A percentile compares a stretch with the other conserved stretches of the same genome.
Conservation (phyloP, 1,284 basidiomycete genomes). For the Moniliella sp. region DNA sequence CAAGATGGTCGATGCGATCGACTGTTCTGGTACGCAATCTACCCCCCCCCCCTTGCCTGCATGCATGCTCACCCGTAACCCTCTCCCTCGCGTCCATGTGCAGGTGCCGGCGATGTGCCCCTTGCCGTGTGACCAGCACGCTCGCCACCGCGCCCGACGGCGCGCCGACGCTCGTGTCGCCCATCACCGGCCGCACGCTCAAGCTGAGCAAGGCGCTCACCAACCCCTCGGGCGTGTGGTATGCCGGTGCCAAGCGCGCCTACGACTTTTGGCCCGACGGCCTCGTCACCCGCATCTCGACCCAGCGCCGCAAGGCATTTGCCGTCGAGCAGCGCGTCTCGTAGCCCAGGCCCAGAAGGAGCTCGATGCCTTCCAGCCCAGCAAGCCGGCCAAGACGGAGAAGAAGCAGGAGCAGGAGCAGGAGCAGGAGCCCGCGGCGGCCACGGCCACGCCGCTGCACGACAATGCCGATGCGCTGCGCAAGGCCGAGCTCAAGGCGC, state of each 20-base stretch:
- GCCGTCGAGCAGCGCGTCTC: slow-evolving; percentile 24
- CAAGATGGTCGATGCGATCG: slow-evolving; percentile 34
- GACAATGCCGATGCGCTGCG: slow-evolving; percentile 6
- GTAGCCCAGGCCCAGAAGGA: slow-evolving; percentile 17
- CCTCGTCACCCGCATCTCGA: slow-evolving; percentile 23
- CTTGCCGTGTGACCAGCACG: background rate
- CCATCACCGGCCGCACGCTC: slow-evolving; percentile 24
- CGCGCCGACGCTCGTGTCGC: slow-evolving; percentile 20
- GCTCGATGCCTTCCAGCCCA: slow-evolving; percentile 9
- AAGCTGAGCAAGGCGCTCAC: slow-evolving; percentile 9
- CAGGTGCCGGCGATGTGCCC: background rate
- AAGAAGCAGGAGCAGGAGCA: slow-evolving; percentile 1
- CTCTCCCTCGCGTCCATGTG: background rate
- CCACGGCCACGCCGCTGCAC: slow-evolving; percentile 1
- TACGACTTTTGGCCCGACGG: slow-evolving; percentile 33
- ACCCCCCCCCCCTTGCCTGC: background rate
- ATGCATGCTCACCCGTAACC: background rate
- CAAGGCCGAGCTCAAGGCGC: slow-evolving; percentile 23
- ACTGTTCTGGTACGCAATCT: slow-evolving; percentile 19
- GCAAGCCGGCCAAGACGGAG: slow-evolving; percentile 2
- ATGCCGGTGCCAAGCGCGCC: slow-evolving; percentile 28
- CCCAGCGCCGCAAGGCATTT: slow-evolving; percentile 25
- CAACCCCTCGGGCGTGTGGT: slow-evolving; percentile 30
- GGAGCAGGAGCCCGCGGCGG: slow-evolving; percentile 2
- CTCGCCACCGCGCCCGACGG: slow-evolving; percentile 11